phyloP scores from a whole-genome alignment of 2,329 filamentous ascomycete genomes.

The Penicillium sp. region DNA sequence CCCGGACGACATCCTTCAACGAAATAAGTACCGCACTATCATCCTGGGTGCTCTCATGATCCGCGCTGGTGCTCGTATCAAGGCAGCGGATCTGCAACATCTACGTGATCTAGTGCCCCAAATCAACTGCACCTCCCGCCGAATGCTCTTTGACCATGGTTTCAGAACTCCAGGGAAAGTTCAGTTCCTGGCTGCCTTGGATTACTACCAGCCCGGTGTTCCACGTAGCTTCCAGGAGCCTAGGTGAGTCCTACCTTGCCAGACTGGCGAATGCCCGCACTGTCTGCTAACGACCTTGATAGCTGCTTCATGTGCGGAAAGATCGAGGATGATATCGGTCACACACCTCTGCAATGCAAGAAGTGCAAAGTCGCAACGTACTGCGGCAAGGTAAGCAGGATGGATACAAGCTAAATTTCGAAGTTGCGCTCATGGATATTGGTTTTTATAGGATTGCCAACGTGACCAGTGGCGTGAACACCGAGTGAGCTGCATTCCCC shows the following conservation, averaged over 20 bases:
- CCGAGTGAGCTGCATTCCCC: neutral
- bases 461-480: neutral
- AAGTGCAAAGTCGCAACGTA: neutral
- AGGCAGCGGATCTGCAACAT: neutral
- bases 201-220: slow-evolving; percentile 1
- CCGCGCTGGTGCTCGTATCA: neutral
- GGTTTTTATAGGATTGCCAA: neutral
- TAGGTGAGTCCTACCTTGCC: neutral
- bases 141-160: neutral
- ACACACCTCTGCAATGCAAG: neutral
- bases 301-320: slow-evolving; percentile 6
- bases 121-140: neutral
- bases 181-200: slow-evolving; percentile 5
- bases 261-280: too few species aligned
- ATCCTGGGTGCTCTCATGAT: slow-evolving; percentile 6
- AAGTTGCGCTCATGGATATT: neutral
- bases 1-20: neutral
- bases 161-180: slow-evolving; percentile 2
- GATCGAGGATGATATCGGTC: neutral
- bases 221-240: slow-evolving; percentile 1
- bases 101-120: neutral
- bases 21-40: slow-evolving; percentile 1
- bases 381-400: neutral
- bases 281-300: neutral
- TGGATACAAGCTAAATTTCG: neutral